Evolutionary conservation across 441 rosid genomes (phyloP), one percentile per base, ranked within the genome.

Genomic region (Adansonia grandidieri): DNA sequence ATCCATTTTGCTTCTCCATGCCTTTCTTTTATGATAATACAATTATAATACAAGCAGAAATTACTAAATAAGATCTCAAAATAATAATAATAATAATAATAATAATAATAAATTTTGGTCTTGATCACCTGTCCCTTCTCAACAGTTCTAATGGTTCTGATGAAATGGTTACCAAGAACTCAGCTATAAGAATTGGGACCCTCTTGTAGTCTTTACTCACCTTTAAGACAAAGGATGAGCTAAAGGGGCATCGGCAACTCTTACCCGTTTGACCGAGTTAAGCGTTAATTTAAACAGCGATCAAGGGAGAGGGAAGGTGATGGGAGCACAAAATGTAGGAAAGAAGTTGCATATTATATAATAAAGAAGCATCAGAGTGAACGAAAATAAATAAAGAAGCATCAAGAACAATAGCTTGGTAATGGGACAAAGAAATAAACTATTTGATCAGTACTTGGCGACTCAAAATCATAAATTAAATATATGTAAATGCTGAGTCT

Each of bases 401-500:
- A 54, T 40, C 51, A 28, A 64, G 44, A 57, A 77, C 47, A 73
- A 44, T 15, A 20, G 72, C 60, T 64, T 19, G 77, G 66, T 72
- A 81, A 74, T 54, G 81, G 79, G 45, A 37, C 70, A 15, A 76
- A 63, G 7, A 24, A 42, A 58, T 11, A 78, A 48, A 47, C 6
- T 48, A 63, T 61, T 67, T 24, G 50, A 74, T 74, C 19, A 19
- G 17, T 24, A 28, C 37, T 14, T 4, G 17, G 56, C 6, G 69
- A 64, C 14, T 63, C 56, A 62, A 79, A 77, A 64, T 10, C 79
- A 67, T 66, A n/a, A 50, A 32, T 32, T 2, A 2, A 32, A 32
- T 32, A 32, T 32, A 32, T 3, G 37, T 11, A 40, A 24, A 15
- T 82, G 85, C 73, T 63, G 76, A 80, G 87, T 82, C 58, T 22